Base-by-base conservation (phyloP, 1,284 basidiomycete genomes). In the Apiotrichum mycotoxinovorans region DNA sequence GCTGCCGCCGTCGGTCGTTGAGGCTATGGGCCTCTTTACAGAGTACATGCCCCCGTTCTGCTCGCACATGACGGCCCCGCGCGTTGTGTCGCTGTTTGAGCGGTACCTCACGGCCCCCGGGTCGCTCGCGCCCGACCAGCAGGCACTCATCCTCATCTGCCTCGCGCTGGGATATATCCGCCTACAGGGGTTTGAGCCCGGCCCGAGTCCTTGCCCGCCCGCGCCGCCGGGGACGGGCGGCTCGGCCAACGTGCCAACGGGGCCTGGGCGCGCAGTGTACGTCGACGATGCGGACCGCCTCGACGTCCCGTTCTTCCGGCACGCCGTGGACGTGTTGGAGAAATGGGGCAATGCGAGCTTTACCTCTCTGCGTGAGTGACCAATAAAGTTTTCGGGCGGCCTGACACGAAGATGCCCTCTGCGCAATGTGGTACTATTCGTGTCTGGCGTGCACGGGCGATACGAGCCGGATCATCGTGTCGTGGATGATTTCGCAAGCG, bases 401-500 rank as follows among this genome's bases (percentile, higher is more conserved):
- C n/a, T n/a, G n/a, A n/a, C n/a, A n/a, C n/a, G n/a, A n/a, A n/a
- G 60, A 62, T 11, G 54, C 60, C 2, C 51, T 62, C 4, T 56
- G 47, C 22, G 48, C 33, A 1, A 35, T 62, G 20, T 58, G 57
- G 48, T 62, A 54, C 55, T 62, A 62, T 34, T 44, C 57, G 8
- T 52, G 44, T 9, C 45, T 62, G n/a, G 43, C 54, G 10, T 59
- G 57, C 50, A 52, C 54, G 33, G 18, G 48, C 7, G 57, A 59
- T 14, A 48, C 48, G 25, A 48, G 25, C 23, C 54, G 57, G 27
- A 40, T 51, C 43, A 54, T 57, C 18, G 61, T 62, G 5, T 42
- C 54, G 23, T 62, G 61, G 61, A 50, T 62, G 52, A 54, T 59
- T n/a, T 51, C 57, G 23, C 61, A 62, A 23, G 54, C 57, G 4